phyloP scores from a whole-genome alignment of 805 yeast genomes.

The Zygosaccharomyces kombuchaensis region DNA sequence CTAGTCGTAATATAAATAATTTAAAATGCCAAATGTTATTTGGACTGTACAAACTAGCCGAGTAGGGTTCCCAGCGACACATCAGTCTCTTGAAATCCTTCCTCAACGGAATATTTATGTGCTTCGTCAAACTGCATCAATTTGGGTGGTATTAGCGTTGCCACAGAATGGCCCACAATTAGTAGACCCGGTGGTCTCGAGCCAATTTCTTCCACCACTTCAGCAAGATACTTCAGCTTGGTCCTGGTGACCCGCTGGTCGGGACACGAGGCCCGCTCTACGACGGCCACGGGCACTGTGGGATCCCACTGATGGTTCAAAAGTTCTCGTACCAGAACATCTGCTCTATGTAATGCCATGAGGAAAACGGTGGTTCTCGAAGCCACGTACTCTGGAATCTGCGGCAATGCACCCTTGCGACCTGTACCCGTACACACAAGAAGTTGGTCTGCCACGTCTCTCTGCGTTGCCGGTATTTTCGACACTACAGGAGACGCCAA shows the following conservation, averaged over 20 bases:
- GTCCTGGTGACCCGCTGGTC: constrained; percentile 87
- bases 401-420: constrained; percentile 75
- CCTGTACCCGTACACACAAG: constrained; percentile 94
- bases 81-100: constrained; percentile 33
- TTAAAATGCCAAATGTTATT: background rate
- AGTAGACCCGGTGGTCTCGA: constrained; percentile 91
- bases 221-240: constrained; percentile 57
- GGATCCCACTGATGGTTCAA: constrained; percentile 61
- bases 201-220: constrained; percentile 71
- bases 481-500: constrained; percentile 81
- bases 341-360: constrained; percentile 80
- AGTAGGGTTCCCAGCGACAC: constrained; percentile 6
- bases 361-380: constrained; percentile 80
- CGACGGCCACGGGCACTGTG: constrained; percentile 72
- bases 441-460: constrained; percentile 90
- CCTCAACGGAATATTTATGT: constrained; percentile 31
- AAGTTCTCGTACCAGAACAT: constrained; percentile 47
- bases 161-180: constrained; percentile 76
- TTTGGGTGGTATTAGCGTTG: constrained; percentile 36
- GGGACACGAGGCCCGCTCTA: constrained; percentile 90
- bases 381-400: constrained; percentile 65
- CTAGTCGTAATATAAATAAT: background rate
- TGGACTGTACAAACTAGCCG: background rate
- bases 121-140: constrained; percentile 23
- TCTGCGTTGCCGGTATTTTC: constrained; percentile 83